phyloP scores from a whole-genome alignment of 2,329 filamentous ascomycete genomes.

The Alternaria longipes region DNA sequence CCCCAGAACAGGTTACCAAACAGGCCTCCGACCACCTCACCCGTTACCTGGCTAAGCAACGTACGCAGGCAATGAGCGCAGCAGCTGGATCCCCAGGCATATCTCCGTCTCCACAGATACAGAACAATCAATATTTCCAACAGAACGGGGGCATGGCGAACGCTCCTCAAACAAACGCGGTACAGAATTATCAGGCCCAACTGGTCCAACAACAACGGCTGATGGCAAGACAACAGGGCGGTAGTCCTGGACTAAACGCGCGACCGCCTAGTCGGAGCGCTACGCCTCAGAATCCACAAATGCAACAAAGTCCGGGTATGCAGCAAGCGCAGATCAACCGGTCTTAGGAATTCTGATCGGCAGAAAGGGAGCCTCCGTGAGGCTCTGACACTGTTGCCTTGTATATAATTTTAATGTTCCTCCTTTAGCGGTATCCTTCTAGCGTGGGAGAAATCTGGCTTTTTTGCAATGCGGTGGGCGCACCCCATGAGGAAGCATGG shows the following conservation, averaged over 20 bases:
- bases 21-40: slow-evolving; percentile 47
- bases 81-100: slow-evolving; percentile 47
- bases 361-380: slow-evolving; percentile 25
- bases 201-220: slow-evolving; percentile 50
- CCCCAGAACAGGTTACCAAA: slow-evolving; percentile 45
- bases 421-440: slow-evolving; percentile 26
- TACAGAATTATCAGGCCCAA: slow-evolving; percentile 50
- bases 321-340: slow-evolving; percentile 45
- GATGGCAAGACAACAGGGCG: slow-evolving; percentile 45
- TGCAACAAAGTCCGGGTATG: slow-evolving; percentile 46
- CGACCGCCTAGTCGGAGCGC: slow-evolving; percentile 49
- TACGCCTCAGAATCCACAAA: slow-evolving; percentile 50
- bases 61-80: slow-evolving; percentile 49
- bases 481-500: slow-evolving; percentile 15
- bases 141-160: slow-evolving; percentile 41
- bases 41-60: slow-evolving; percentile 44
- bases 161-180: slow-evolving; percentile 45
- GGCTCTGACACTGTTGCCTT: slow-evolving; percentile 29
- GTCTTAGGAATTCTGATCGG: slow-evolving; percentile 19
- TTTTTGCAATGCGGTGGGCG: slow-evolving; percentile 4
- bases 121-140: slow-evolving; percentile 47
- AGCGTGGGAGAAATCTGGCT: slow-evolving; percentile 15
- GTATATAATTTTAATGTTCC: slow-evolving; percentile 46
- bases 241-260: slow-evolving; percentile 44
- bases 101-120: slow-evolving; percentile 44